Conservation (phyloP, 2,329 filamentous ascomycete species). For the Aspergillus tamarii region DNA sequence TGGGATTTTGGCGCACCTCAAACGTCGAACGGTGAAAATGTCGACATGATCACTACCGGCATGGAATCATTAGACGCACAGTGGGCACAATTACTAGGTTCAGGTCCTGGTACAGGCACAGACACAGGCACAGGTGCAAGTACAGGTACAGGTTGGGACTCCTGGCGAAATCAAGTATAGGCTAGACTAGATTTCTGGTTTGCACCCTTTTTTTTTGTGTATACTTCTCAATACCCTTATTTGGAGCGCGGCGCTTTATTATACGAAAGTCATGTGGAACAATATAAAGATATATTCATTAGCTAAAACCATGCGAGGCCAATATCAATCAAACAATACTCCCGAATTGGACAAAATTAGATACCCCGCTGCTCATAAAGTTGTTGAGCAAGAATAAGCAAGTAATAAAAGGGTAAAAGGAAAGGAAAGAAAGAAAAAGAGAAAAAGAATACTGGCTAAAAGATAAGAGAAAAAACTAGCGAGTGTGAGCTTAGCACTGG, state of each 20-base stretch:
- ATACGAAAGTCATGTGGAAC: neutral
- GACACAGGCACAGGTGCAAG: no score
- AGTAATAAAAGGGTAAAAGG: neutral
- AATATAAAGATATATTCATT: conserved; percentile 1
- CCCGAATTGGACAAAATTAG: neutral
- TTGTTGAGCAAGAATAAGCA: neutral
- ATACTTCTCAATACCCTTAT: neutral
- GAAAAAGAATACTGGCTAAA: neutral
- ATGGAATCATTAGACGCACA: conserved; percentile 38
- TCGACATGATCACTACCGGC: conserved; percentile 24
- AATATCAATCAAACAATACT: neutral
- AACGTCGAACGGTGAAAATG: conserved; percentile 16
- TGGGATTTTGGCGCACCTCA: conserved; percentile 34
- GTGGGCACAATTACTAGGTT: conserved; percentile 37
- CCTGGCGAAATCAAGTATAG: conserved; percentile 16
- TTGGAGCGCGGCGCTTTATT: neutral
- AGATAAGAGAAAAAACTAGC: neutral
- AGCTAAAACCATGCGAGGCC: neutral
- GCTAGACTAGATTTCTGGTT: neutral
- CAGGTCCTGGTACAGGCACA: neutral
- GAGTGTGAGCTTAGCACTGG: conserved; percentile 28
- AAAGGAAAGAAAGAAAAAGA: neutral
- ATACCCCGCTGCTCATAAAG: neutral
- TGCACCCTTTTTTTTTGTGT: neutral
- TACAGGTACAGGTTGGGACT: conserved; percentile 15